These are phyloP conservation scores for Chaetothyriales sp. DNA, from an alignment of 2,329 filamentous ascomycete genomes.

Conservation along the genomic window DNA sequence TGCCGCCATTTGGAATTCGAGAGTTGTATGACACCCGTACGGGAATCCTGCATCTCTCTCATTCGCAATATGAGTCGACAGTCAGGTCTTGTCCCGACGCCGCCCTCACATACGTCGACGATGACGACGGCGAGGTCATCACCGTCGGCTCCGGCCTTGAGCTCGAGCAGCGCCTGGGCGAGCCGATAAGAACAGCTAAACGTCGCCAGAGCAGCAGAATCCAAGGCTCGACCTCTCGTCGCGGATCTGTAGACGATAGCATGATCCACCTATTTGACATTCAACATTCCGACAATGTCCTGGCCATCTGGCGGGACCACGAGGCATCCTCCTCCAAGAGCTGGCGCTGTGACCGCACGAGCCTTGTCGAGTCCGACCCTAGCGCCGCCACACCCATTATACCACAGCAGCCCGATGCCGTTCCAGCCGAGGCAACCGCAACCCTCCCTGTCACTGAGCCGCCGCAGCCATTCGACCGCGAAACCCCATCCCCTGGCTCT, in stretches of 20 bases:
- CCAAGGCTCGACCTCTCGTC: constrained; percentile 1
- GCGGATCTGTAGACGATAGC: constrained; percentile 8
- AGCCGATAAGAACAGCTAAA: constrained; percentile 17
- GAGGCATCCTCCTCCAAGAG: constrained; percentile 12
- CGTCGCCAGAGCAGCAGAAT: background rate
- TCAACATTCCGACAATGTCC: constrained; percentile 7
- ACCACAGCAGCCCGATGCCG: background rate
- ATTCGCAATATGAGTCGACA: constrained; percentile 29
- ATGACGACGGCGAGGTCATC: constrained; percentile 32
- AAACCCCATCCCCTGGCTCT: no score
- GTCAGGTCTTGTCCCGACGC: constrained; percentile 27
- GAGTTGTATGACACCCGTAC: constrained; percentile 13
- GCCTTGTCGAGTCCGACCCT: background rate
- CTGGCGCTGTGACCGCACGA: background rate
- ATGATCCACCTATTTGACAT: constrained; percentile 32
- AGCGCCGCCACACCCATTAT: background rate
- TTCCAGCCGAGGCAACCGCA: background rate
- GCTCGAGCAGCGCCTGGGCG: constrained; percentile 31
- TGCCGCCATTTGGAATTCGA: constrained; percentile 13
- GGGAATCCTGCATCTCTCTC: constrained; percentile 27
- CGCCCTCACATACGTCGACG: constrained; percentile 30
- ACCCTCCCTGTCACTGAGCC: background rate
- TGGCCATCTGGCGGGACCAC: constrained; percentile 15
- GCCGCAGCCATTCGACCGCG: background rate
- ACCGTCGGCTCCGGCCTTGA: constrained; percentile 34